phyloP scores from a whole-genome alignment of 768 basidiomycete genomes.

The Tylopilus balloui region DNA sequence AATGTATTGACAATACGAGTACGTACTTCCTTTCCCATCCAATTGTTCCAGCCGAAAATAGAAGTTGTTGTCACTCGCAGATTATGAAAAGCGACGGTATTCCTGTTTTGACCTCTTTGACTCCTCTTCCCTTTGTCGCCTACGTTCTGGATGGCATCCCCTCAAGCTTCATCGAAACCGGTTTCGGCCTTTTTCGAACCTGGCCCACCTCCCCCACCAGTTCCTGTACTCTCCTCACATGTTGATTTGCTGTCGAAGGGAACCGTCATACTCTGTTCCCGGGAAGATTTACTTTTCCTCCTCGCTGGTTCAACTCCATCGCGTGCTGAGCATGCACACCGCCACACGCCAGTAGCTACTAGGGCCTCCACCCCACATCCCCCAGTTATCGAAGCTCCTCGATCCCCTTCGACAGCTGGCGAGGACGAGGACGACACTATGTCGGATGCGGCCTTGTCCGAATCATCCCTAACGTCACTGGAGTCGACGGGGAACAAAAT shows the following conservation, averaged over 20 bases:
- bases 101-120: too few relatives aligned
- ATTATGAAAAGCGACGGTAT: too few relatives aligned
- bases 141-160: neutral
- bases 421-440: neutral
- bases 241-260: neutral
- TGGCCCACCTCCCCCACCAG: neutral
- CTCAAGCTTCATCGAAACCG: neutral
- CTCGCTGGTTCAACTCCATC: neutral
- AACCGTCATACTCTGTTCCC: neutral
- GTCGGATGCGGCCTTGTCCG: too few relatives aligned
- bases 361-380: neutral
- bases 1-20: too few relatives aligned
- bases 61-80: too few relatives aligned
- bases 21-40: too few relatives aligned
- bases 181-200: neutral
- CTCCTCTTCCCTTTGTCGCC: too few relatives aligned
- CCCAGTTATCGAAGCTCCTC: neutral
- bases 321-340: neutral
- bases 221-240: neutral
- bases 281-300: neutral
- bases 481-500: too few relatives aligned
- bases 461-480: too few relatives aligned
- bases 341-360: neutral
- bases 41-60: too few relatives aligned
- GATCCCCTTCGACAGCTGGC: neutral